Evolutionary conservation across 495 filamentous ascomycete genomes (phyloP), one percentile per base, ranked within the genome.

Genomic region (Chaetomium tenue): DNA sequence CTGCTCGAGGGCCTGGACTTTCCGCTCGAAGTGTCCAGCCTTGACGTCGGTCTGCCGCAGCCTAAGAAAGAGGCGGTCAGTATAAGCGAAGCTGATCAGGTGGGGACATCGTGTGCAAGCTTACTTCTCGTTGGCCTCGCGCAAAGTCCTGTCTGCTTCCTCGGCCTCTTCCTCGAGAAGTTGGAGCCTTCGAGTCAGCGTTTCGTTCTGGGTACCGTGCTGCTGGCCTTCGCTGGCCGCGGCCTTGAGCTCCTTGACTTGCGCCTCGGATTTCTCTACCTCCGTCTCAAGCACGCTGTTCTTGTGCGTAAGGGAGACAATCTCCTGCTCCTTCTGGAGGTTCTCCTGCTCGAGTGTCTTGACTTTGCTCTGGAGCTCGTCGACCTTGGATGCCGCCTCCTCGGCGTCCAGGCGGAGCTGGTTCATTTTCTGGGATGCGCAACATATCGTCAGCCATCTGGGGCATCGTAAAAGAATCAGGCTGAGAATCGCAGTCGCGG

Each of bases 31-130:
- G 84, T 99, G 94, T 66, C 93, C 95, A 75, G 94, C 92, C 83
- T 97, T 97, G 80, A 98, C 92, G 77, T 98, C 94, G 77, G 94
- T 97, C 81, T 96, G 93, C 71, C 95, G 92, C 72, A 98, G 91
- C 80, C 94, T 99, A 65, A 2, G 3, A 26, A 20, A 26, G 50
- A 60, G 22, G 16, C n/a, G 46, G 60, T 56, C 50, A 58, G 58
- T 37, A 8, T 30, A 61, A 60, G 1, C 15, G 39, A 46, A 47
- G 26, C 12, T 30, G 60, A 18, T 37, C 13, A 7, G 15, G 11
- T 23, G 8, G 28, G 23, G 20, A 26, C 0, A 44, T 16, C 0
- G 53, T n/a, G 18, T 23, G 53, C 48, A n/a, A 42, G 77, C 91
- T 73, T 88, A 97, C 94, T 97, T 98, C 79, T 98, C 95, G 76